Evolutionary conservation across 2,329 filamentous ascomycete genomes (phyloP), one percentile per base, ranked within the genome.

Genomic region (Reticulascus tulasneorum): DNA sequence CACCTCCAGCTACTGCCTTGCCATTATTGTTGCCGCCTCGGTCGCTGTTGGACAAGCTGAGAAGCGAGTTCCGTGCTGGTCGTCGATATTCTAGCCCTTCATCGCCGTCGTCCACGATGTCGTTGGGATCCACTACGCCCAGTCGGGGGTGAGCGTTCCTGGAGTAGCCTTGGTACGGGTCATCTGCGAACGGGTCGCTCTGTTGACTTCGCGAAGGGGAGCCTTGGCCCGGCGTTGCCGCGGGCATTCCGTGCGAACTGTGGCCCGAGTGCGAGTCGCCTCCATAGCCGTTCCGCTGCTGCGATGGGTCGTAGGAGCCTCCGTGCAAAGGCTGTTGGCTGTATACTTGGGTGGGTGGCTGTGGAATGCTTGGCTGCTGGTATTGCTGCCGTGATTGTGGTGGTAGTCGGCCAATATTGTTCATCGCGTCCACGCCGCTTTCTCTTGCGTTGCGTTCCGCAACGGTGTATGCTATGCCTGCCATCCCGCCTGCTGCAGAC

Each of bases 51-150:
- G 71, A 69, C 4, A 79, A 61, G 40, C 75, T 79, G 23, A 83
- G 60, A 56, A 82, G 74, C 23, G 83, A 80, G 46, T 69, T 73
- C 41, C 75, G 71, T 56, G 69, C 50, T 57, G 61, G 54, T 30
- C 57, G 62, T 33, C 59, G 64, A 48, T 75, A 81, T 5, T 75
- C 71, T 33, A 93, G 72, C 2, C 84, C 88, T 55, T 94, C 90
- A 52, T 95, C 90, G 19, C 86, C 88, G 53, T 96, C 90, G 56
- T 95, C 90, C 16, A 76, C 77, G 46, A 95, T 90, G 11, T 82
- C 80, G 51, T 85, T 79, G 4, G 89, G 88, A 55, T 95, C 82
- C 40, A 93, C 74, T 2, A 76, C 65, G 24, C 75, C 75, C 5
- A 81, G 60, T 8, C 65, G 58, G 17, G 71, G 62, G 40, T 72